These are phyloP conservation scores for Ceratocystis cacaofunesta DNA, from an alignment of 2,329 filamentous ascomycete species.

Conservation along the genomic window DNA sequence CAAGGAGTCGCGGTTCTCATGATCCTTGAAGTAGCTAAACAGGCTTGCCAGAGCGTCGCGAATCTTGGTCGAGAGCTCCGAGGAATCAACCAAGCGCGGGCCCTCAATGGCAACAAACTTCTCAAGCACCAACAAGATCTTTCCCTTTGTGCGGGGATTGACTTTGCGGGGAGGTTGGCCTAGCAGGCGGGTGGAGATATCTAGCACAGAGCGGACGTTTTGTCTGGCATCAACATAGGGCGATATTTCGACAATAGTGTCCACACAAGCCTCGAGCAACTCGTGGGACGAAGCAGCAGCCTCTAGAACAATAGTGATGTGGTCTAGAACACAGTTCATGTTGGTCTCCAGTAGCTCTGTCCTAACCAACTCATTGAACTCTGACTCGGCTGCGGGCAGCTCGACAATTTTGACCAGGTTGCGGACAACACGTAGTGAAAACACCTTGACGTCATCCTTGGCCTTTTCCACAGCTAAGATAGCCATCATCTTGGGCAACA, in stretches of 20 bases:
- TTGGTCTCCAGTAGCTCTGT: constrained; percentile 42
- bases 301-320: constrained; percentile 53
- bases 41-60: constrained; percentile 57
- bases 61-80: constrained; percentile 20
- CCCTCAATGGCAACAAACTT: constrained; percentile 59
- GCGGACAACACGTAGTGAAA: constrained; percentile 60
- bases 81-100: constrained; percentile 21
- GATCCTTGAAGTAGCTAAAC: constrained; percentile 82
- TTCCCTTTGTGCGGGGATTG: constrained; percentile 67
- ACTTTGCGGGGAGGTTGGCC: constrained; percentile 74
- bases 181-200: constrained; percentile 66
- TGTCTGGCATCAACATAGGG: constrained; percentile 51
- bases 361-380: constrained; percentile 42
- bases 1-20: constrained; percentile 57
- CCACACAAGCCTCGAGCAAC: constrained; percentile 63
- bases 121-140: constrained; percentile 64
- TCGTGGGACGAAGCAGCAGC: constrained; percentile 49
- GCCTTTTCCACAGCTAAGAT: constrained; percentile 57
- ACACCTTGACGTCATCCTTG: constrained; percentile 76
- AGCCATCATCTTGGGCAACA: constrained; percentile 58
- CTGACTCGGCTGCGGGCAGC: constrained; percentile 38
- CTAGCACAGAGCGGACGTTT: constrained; percentile 62
- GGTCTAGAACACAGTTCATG: constrained; percentile 46
- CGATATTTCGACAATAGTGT: constrained; percentile 62
- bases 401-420: constrained; percentile 49